A percentile compares a stretch with the other conserved stretches of the same genome.
Evolutionary conservation across 192 early-diverging fungal species (phyloP).

Genomic region (Linnemannia hyalina): DNA sequence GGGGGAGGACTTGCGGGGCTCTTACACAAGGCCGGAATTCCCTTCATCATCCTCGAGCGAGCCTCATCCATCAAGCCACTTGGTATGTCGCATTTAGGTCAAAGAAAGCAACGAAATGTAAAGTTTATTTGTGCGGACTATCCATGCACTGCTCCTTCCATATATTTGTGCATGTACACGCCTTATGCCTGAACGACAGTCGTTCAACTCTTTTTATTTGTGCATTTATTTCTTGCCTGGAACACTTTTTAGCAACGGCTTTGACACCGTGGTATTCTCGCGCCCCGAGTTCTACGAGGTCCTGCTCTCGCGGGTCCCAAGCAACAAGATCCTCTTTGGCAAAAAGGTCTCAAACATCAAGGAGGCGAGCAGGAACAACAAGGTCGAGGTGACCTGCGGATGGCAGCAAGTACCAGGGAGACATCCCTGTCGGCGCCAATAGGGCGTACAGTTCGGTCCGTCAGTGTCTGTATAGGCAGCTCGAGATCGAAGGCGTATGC

Average conservation of each 20-base stretch:
- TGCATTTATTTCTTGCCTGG: too few relatives aligned
- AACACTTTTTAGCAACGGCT: not conserved
- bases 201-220: too few relatives aligned
- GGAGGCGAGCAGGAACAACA: conserved; percentile 11
- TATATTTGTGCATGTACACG: not conserved
- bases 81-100: not conserved
- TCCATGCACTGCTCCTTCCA: too few relatives aligned
- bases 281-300: not conserved
- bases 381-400: conserved; percentile 23
- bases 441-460: conserved; percentile 15
- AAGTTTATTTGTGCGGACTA: not conserved
- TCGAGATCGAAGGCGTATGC: not conserved
- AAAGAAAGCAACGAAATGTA: conserved; percentile 1
- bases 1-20: conserved; percentile 27
- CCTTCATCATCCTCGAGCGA: conserved; percentile 28
- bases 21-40: conserved; percentile 1
- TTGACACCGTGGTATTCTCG: not conserved
- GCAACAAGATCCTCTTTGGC: not conserved
- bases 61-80: conserved; percentile 1
- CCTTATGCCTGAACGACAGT: too few relatives aligned
- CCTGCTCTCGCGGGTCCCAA: not conserved
- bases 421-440: conserved; percentile 25
- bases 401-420: conserved; percentile 2
- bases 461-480: conserved; percentile 16
- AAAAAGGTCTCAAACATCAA: conserved; percentile 12